Evolutionary conservation across 106 monocot species (phyloP), one percentile per base, ranked within the genome.

Genomic region (Platanthera zijinensis): DNA sequence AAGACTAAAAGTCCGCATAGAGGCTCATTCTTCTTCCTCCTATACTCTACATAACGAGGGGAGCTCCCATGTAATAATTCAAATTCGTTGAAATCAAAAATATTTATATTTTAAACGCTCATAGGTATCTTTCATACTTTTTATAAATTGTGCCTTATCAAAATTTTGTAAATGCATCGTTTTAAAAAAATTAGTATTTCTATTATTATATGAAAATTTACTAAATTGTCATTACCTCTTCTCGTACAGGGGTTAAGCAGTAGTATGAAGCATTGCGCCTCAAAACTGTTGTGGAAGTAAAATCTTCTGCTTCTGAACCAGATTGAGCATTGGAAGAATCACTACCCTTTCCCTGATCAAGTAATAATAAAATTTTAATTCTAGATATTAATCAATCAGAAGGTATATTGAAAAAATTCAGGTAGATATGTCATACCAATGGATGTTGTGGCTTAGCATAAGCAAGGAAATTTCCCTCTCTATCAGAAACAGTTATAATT

Each of bases 311-410:
- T 71, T 90, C 87, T 47, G 89, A 87, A 14, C 89, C 75, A 73
- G 87, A 87, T 70, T 90, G 87, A 39, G 80, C 74, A 73, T 84
- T 78, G 18, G 87, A 90, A 48, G 87, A 77, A 81, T 87, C 87
- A 77, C 83, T 82, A 32, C 84, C 80, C 49, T 71, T 85, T 63
- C 77, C 77, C 88, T 88, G 68, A 6, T 49, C 32, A 22, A 80
- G 72, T 8, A 30, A n/a, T 18, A 5, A 76, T 50, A 18, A 13
- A 46, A n/a, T 10, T 67, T 14, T 51, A 30, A 5, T 53, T 50
- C 21, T 18, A 46, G 11, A 51, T 12, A 51, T 63, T 51, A 70
- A 70, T 48, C n/a, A 17, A 15, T 48, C 25, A 45, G 5, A 51
- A 80, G 3, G 15, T 19, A 10, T 1, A 22, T 83, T 39, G 7